A percentile compares a stretch with the other conserved stretches of the same genome.
Conservation (phyloP, 768 basidiomycete species). For the Podaxis sp. region DNA sequence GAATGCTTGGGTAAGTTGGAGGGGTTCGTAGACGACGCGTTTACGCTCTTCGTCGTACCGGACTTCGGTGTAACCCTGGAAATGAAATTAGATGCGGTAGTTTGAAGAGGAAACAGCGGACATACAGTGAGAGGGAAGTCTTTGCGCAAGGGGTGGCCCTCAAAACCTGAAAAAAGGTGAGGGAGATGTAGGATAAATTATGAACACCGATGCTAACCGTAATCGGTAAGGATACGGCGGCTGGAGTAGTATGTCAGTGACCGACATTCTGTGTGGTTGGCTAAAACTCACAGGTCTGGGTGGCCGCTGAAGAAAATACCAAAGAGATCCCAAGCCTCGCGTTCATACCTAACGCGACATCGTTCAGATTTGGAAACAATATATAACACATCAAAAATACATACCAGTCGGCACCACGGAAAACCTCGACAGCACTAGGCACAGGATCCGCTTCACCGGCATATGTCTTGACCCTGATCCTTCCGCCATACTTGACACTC, state of each 20-base stretch:
- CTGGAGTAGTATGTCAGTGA: slow-evolving; percentile 38
- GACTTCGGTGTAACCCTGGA: slow-evolving; percentile 95
- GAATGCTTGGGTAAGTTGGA: slow-evolving; percentile 98
- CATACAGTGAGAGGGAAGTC: slow-evolving; percentile 96
- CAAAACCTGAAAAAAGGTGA: slow-evolving; percentile 62
- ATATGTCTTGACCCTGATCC: slow-evolving; percentile 97
- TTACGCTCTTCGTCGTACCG: slow-evolving; percentile 98
- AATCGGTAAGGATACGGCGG: slow-evolving; percentile 96
- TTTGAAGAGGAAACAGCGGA: slow-evolving; percentile 13
- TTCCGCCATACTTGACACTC: slow-evolving; percentile 71
- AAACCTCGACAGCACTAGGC: slow-evolving; percentile 77
- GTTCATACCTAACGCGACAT: slow-evolving; percentile 71
- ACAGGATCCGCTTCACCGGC: slow-evolving; percentile 91
- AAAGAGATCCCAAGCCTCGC: slow-evolving; percentile 97
- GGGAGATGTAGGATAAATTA: slow-evolving; percentile 8
- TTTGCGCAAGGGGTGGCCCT: slow-evolving; percentile 96
- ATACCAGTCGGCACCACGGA: slow-evolving; percentile 93
- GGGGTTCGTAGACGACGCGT: slow-evolving; percentile 95
- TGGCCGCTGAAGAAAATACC: slow-evolving; percentile 96
- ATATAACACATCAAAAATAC: slow-evolving; percentile 19
- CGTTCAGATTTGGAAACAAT: neutral
- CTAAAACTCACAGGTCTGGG: slow-evolving; percentile 81
- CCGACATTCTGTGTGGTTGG: neutral
- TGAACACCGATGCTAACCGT: slow-evolving; percentile 52
- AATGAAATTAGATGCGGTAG: slow-evolving; percentile 5